phyloP scores from a whole-genome alignment of 257 asterid genomes.

The Euphrasia confusa region DNA sequence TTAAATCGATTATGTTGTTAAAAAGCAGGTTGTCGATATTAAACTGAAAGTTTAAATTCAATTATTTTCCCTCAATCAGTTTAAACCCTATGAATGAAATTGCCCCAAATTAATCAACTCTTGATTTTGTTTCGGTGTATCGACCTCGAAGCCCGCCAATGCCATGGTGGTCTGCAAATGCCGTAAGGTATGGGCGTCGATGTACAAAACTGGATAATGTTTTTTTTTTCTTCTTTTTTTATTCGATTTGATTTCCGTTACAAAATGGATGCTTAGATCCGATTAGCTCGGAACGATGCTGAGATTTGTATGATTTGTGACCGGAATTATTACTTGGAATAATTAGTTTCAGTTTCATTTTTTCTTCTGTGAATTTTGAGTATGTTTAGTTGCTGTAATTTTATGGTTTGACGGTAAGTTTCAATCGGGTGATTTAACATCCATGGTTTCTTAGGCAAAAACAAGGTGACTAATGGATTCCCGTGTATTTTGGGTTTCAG shows the following conservation, averaged over 20 bases:
- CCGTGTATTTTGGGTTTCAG: slow-evolving; percentile 34
- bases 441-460: neutral
- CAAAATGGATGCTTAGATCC: too few species aligned
- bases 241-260: too few species aligned
- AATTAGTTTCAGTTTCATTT: too few species aligned
- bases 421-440: neutral
- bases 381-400: neutral
- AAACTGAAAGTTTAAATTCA: too few species aligned
- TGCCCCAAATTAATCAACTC: neutral
- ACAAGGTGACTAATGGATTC: slow-evolving; percentile 16
- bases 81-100: slow-evolving; percentile 30
- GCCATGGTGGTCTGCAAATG: slow-evolving; percentile 98
- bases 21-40: too few species aligned
- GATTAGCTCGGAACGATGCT: too few species aligned
- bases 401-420: neutral
- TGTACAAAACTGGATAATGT: too few species aligned
- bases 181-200: slow-evolving; percentile 77
- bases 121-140: slow-evolving; percentile 11
- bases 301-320: too few species aligned
- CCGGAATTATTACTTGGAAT: too few species aligned
- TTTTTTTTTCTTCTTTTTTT: too few species aligned
- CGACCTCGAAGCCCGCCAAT: slow-evolving; percentile 41
- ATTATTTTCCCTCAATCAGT: slow-evolving; percentile 7
- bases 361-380: neutral
- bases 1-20: too few species aligned